Conservation (phyloP, 192 early-diverging fungal genomes). For the Pilaira anomala region DNA sequence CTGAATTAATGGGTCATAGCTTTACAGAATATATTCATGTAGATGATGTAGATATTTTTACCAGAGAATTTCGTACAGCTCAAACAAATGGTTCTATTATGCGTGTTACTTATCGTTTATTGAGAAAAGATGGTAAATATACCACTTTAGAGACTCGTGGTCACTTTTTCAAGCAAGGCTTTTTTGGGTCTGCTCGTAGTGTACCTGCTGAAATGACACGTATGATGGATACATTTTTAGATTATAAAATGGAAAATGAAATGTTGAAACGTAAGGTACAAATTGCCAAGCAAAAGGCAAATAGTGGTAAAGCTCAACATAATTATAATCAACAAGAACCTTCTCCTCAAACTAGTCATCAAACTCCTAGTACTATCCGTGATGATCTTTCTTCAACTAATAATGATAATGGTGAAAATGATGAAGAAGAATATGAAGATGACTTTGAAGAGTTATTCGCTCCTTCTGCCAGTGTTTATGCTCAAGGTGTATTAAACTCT, state of each 20-base stretch:
- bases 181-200: constrained; percentile 43
- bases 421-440: constrained; percentile 18
- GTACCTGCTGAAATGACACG: constrained; percentile 40
- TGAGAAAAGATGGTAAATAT: constrained; percentile 46
- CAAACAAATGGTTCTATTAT: constrained; percentile 31
- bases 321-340: constrained; percentile 4
- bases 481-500: constrained; percentile 21
- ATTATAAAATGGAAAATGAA: constrained; percentile 49
- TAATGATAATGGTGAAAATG: neutral
- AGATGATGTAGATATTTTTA: constrained; percentile 44
- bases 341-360: constrained; percentile 3
- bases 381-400: constrained; percentile 4
- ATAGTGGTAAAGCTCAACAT: neutral
- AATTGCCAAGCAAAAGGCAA: constrained; percentile 14
- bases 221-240: constrained; percentile 46
- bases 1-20: constrained; percentile 37
- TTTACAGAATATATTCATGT: constrained; percentile 47
- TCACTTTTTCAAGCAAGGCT: constrained; percentile 32
- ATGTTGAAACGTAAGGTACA: constrained; percentile 26
- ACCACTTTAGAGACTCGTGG: constrained; percentile 42
- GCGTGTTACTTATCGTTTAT: constrained; percentile 39
- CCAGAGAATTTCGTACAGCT: constrained; percentile 35
- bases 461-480: constrained; percentile 22
- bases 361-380: neutral
- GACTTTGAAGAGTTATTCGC: constrained; percentile 16